A percentile compares a stretch with the other conserved stretches of the same genome.
Conservation (phyloP, 1,284 basidiomycete genomes). For the Boletus chippewaensis region DNA sequence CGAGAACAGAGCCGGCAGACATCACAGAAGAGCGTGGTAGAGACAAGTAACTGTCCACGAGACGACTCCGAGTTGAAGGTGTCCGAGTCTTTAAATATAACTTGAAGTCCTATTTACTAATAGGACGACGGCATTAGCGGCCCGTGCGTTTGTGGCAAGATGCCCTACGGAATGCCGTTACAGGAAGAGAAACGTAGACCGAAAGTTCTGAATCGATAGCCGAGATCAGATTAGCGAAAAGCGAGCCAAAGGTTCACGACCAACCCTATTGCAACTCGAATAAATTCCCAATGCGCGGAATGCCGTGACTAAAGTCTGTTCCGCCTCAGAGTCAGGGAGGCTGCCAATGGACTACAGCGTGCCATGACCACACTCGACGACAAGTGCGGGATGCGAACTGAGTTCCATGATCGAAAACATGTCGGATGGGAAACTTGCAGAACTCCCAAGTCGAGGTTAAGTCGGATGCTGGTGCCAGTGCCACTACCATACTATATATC, state of each 20-base stretch:
- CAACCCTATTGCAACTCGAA: neutral
- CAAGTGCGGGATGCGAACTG: neutral
- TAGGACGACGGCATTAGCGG: neutral
- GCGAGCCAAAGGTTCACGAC: neutral
- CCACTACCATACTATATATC: too few species aligned
- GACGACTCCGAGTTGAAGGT: neutral
- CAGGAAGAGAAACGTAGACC: neutral
- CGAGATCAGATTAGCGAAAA: neutral
- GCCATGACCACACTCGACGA: neutral
- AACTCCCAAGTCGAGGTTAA: too few species aligned
- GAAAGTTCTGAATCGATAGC: neutral
- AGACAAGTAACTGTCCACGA: neutral
- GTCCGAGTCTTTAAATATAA: neutral
- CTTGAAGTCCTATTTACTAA: neutral
- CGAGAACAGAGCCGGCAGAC: neutral
- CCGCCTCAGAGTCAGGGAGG: neutral
- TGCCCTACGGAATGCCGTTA: neutral
- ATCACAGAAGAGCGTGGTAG: neutral
- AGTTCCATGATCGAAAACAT: neutral
- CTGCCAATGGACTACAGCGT: neutral
- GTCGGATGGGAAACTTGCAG: too few species aligned
- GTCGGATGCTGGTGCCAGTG: too few species aligned
- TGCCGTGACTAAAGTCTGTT: neutral
- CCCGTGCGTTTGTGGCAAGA: neutral
- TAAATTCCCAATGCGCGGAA: neutral